Conservation (phyloP, 768 basidiomycete genomes). For the Termitomyces sp. region DNA sequence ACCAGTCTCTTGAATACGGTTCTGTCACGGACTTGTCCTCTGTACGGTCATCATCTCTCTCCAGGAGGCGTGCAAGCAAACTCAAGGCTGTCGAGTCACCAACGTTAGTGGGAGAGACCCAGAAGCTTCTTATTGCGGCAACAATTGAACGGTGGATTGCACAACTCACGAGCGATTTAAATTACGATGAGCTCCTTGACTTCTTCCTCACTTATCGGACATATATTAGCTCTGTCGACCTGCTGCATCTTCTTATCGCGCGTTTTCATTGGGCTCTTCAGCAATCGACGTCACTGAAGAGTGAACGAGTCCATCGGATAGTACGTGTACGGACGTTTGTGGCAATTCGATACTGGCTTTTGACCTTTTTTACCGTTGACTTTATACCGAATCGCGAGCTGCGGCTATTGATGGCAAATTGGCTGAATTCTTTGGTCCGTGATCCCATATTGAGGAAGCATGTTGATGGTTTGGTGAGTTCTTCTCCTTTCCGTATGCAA, state of each 20-base stretch:
- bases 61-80: slow-evolving; percentile 28
- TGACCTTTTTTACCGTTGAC: slow-evolving; percentile 87
- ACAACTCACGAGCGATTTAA: slow-evolving; percentile 80
- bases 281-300: slow-evolving; percentile 40
- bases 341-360: slow-evolving; percentile 84
- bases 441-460: slow-evolving; percentile 67
- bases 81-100: slow-evolving; percentile 25
- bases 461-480: slow-evolving; percentile 63
- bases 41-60: slow-evolving; percentile 25
- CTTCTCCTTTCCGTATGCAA: background rate
- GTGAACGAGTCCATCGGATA: slow-evolving; percentile 68
- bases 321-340: slow-evolving; percentile 88
- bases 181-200: slow-evolving; percentile 81
- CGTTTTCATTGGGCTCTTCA: slow-evolving; percentile 88
- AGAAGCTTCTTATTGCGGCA: slow-evolving; percentile 71
- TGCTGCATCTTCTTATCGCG: slow-evolving; percentile 77
- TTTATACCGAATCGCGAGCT: slow-evolving; percentile 79
- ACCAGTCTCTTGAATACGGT: slow-evolving; percentile 26
- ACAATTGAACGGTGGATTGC: slow-evolving; percentile 94
- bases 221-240: slow-evolving; percentile 73
- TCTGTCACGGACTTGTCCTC: slow-evolving; percentile 26
- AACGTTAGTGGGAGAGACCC: slow-evolving; percentile 20
- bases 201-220: slow-evolving; percentile 92
- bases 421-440: slow-evolving; percentile 72
- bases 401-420: slow-evolving; percentile 63